Conservation (phyloP, 495 filamentous ascomycete species). For the Aspergillus egyptiacus region DNA sequence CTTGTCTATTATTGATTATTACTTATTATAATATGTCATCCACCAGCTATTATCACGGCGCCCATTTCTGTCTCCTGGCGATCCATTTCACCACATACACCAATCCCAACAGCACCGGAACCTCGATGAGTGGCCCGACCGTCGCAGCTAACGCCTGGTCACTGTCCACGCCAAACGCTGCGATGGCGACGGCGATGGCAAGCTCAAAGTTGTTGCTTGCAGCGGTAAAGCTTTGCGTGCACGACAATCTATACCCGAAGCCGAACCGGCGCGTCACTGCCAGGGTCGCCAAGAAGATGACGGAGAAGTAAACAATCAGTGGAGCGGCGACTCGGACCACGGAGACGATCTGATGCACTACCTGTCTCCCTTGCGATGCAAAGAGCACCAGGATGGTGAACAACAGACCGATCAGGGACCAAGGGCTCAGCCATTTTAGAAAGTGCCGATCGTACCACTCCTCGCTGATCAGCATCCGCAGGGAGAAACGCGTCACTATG, state of each 20-base stretch:
- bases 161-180: slow-evolving; percentile 71
- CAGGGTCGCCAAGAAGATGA: slow-evolving; percentile 69
- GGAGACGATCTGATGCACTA: slow-evolving; percentile 78
- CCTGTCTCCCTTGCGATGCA: slow-evolving; percentile 70
- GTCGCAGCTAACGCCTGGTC: slow-evolving; percentile 86
- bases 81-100: slow-evolving; percentile 71
- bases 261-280: slow-evolving; percentile 51
- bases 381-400: slow-evolving; percentile 86
- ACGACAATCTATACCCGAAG: slow-evolving; percentile 64
- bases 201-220: slow-evolving; percentile 96
- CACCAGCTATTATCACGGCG: background rate
- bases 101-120: slow-evolving; percentile 74
- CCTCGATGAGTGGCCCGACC: slow-evolving; percentile 86
- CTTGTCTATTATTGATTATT: background rate
- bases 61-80: slow-evolving; percentile 27
- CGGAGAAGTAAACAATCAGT: slow-evolving; percentile 69
- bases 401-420: slow-evolving; percentile 75
- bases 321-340: slow-evolving; percentile 77
- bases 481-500: slow-evolving; percentile 61
- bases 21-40: background rate
- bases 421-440: slow-evolving; percentile 61
- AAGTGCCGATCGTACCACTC: slow-evolving; percentile 65
- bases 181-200: slow-evolving; percentile 86
- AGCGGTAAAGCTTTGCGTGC: slow-evolving; percentile 87
- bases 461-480: slow-evolving; percentile 49